Evolutionary conservation across 202 grass and related monocot genomes (phyloP), one percentile per base, ranked within the genome.

Genomic region (Saccharum hybrid): DNA sequence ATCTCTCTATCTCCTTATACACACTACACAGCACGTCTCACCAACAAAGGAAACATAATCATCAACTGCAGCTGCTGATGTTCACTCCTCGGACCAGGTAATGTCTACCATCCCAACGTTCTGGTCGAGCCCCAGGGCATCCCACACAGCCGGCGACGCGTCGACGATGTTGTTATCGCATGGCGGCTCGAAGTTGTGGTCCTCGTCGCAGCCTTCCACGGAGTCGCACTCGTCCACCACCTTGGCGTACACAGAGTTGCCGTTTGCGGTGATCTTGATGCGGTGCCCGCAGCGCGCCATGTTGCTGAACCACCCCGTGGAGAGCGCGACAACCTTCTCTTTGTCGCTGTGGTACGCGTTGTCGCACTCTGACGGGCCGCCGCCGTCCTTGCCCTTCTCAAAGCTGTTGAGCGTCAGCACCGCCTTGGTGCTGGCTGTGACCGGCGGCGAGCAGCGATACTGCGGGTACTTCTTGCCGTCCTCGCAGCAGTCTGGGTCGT

Each of bases 191-290:
- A 31, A 94, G 71, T 89, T 88, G 54, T 94, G 86, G 2, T 84
- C 89, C 0, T 60, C 36, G 10, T 91, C 83, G 7, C 92, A 91
- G 39, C 92, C 92, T 15, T 91, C 42, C 34, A 77, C 31, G 8
- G 85, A 93, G 79, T 90, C 88, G 26, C 91, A 88, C 78, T 90
- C 88, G 30, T 90, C 91, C 12, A 91, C 91, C 37, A 94, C 91
- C 72, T 86, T 88, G 19, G 88, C 86, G 4, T 52, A 12, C 3
- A 83, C 71, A 3, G 88, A 85, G 10, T 48, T 71, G 0, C 88
- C 82, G 4, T 88, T 83, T 3, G 46, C 51, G 3, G 14, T 65
- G 61, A 93, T 85, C 68, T 72, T 83, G 22, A 90, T 77, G 34
- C 37, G 81, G 61, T 78, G 75, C 0, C 68, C 26, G 14, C 84